Evolutionary conservation across 441 rosid genomes (phyloP), one percentile per base, ranked within the genome.

Genomic region (Arabidopsis hybrid): DNA sequence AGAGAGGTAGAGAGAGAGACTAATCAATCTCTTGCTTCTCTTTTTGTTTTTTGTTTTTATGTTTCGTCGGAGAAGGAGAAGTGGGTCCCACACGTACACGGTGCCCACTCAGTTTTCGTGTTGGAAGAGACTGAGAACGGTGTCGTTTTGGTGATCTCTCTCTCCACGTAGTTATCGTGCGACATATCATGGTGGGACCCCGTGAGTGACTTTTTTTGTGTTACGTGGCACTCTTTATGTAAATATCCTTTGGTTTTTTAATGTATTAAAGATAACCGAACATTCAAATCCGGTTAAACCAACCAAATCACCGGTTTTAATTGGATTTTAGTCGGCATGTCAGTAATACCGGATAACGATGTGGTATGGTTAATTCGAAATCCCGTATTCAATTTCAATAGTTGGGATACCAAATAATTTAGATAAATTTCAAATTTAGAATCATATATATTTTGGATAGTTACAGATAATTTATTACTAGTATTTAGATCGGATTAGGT

Each of bases 61-160:
- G 52, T 38, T 71, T 66, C 69, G 72, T 71, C 68, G 68, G 76
- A 21, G 76, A 58, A 36, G 67, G 40, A 16, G 69, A 46, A n/a
- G 60, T 65, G 73, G 80, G 80, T 42, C 80, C 80, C 29, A 71
- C 64, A 51, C 73, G 59, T 6, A 77, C 80, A 72, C 80, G 69
- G 73, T 42, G 77, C 80, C 80, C 80, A 77, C 80, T 77, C 80
- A 52, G 77, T 60, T 52, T 65, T 65, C 77, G 69, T 71, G 76
- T 38, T 26, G 3, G 47, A 35, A 31, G 18, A 1, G 7, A 60
- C 1, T 40, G 45, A 0, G 6, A n/a, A 72, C 76, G 72, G 35
- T 51, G 46, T 65, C 80, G 80, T 71, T 65, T 71, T n/a, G 1
- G 38, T 35, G 8, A 35, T 7, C 5, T 1, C 26, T 8, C 55